Evolutionary conservation across 169 alveolate genomes (phyloP), one percentile per base, ranked within the genome.

Genomic region (Amoebophrya sp.): DNA sequence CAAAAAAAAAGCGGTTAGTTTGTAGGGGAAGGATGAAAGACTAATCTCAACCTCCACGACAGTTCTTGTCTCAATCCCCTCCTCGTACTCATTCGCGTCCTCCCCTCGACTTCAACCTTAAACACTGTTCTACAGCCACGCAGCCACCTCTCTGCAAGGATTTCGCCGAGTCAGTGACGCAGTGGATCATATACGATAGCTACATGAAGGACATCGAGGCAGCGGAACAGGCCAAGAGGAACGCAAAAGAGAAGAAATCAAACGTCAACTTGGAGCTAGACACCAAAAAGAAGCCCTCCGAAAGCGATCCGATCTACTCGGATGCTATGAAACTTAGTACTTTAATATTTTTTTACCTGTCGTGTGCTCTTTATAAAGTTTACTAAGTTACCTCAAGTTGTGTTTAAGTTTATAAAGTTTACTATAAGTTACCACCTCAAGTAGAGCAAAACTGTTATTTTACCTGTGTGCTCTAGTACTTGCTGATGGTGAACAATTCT

Each of bases 171-270:
- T 83, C 38, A 23, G 41, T 83, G 90, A 36, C 38, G 90, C 90
- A 1, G 94, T 97, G 78, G 97, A 97, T 91, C 96, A 96, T 97
- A 89, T 97, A 96, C 92, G 99, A 98, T 94, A 96, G 97, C 54
- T 98, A 97, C 95, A 96, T 96, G 98, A 94, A 95, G 89, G 97
- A 95, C n/a, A 96, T 95, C 90, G 95, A 95, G 76, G 95, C 95
- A 18, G 95, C 95, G 29, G 94, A 95, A 91, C 93, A 24, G 78
- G n/a, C n/a, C n/a, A 76, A 26, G 89, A 2, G 26, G 89, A 76
- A 2, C 65, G 65, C 83, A 65, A 77, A 77, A 18, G 39, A 77
- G 40, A 77, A 77, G 40, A 77, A 77, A 18, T 23, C 23, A 6
- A 23, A 2, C 3, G 26, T 23, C 78, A 77, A 77, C 24, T 77